These are phyloP conservation scores for Thalia dealbata DNA, from an alignment of 176 grass and related monocot species.

Conservation along the genomic window DNA sequence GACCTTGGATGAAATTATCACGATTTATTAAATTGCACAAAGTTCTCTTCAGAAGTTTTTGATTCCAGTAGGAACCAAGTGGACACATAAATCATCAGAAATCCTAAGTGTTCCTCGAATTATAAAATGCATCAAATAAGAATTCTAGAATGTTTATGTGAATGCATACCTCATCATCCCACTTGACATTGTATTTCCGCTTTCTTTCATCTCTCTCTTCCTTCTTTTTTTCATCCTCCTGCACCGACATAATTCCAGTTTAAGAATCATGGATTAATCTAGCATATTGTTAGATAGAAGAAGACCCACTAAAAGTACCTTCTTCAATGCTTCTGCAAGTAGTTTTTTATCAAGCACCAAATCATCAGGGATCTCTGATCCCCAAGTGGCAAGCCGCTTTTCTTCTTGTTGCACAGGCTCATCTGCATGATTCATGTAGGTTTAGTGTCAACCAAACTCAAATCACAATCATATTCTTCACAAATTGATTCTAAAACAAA, in stretches of 20 bases:
- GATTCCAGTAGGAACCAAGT: no score
- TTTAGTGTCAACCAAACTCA: not conserved
- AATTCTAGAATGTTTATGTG: not conserved
- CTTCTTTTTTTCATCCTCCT: conserved; percentile 74
- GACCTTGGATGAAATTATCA: no score
- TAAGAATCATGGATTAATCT: conserved; percentile 17
- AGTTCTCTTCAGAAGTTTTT: no score
- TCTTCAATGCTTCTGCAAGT: conserved; percentile 80
- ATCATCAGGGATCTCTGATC: conserved; percentile 79
- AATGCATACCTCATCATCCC: conserved; percentile 51
- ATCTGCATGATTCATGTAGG: conserved; percentile 23
- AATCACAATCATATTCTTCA: not conserved
- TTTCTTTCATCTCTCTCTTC: conserved; percentile 91
- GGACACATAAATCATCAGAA: no score
- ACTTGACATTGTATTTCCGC: conserved; percentile 89
- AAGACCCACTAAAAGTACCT: conserved; percentile 28
- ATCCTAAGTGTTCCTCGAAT: no score
- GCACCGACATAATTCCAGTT: conserved; percentile 12
- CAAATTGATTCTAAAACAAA: no score
- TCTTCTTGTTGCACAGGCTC: conserved; percentile 54
- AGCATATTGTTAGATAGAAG: not conserved
- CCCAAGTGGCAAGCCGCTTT: conserved; percentile 77
- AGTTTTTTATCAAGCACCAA: conserved; percentile 74
- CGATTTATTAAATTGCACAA: no score
- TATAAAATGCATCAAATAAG: not conserved